These are phyloP conservation scores for Hypoxylon lenormandii DNA, from an alignment of 495 filamentous ascomycete genomes.

Conservation along the genomic window DNA sequence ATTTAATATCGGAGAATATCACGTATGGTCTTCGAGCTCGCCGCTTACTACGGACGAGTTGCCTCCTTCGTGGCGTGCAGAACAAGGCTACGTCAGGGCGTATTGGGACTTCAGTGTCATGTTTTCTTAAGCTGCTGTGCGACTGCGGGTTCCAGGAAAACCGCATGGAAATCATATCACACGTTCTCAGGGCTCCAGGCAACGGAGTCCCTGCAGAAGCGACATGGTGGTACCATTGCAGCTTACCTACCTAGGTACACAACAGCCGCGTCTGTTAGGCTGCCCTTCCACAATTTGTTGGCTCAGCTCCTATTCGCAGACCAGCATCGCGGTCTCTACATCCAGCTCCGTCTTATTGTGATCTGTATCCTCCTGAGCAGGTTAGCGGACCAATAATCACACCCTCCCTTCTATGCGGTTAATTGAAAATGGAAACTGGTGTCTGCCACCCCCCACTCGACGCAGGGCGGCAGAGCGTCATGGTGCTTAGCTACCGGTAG, in stretches of 20 bases:
- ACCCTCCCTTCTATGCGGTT: slow-evolving; percentile 22
- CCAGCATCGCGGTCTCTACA: slow-evolving; percentile 4
- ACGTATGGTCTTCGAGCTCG: neutral
- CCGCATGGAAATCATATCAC: slow-evolving; percentile 34
- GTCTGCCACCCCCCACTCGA: slow-evolving; percentile 5
- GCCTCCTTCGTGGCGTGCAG: neutral
- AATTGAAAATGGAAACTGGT: slow-evolving; percentile 23
- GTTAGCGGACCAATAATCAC: slow-evolving; percentile 24
- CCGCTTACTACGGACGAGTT: neutral
- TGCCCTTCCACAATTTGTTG: slow-evolving; percentile 11
- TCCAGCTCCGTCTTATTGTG: slow-evolving; percentile 13
- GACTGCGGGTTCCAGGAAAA: slow-evolving; percentile 27
- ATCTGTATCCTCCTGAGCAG: slow-evolving; percentile 1
- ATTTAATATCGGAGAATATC: neutral
- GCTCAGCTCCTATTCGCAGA: slow-evolving; percentile 27
- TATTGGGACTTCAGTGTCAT: slow-evolving; percentile 2
- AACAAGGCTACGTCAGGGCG: neutral
- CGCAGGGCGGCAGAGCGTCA: slow-evolving; percentile 7
- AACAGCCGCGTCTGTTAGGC: slow-evolving; percentile 18
- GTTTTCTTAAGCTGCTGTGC: slow-evolving; percentile 18
- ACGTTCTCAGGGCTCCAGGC: slow-evolving; percentile 21
- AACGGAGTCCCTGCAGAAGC: slow-evolving; percentile 27
- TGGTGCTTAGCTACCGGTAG: slow-evolving; percentile 8
- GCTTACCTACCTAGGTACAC: too few species aligned
- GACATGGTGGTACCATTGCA: slow-evolving; percentile 18